Base-by-base conservation (phyloP, 2,329 filamentous ascomycete species). In the Teratosphaeriaceae sp. region DNA sequence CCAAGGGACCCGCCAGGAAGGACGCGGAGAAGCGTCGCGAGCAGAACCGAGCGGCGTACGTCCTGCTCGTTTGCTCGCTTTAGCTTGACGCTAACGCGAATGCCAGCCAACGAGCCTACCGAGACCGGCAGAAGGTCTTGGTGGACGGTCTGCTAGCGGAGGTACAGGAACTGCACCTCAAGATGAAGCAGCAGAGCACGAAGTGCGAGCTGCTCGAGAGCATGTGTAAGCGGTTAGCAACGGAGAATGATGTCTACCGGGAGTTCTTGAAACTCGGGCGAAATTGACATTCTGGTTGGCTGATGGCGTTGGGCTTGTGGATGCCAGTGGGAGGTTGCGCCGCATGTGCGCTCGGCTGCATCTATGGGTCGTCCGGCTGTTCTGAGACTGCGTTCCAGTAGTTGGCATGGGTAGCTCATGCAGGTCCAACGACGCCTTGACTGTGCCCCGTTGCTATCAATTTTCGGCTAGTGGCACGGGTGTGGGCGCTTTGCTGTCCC, bases 181-280 rank as follows among this genome's bases (percentile, higher is more conserved):
- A 22, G 9, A 7, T 37, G 16, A 11, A 37, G 34, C 34, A 37
- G 20, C 18, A 37, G 34, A 22, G 15, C 5, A 37, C 16, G 16
- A 37, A 37, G 20, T 37, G 34, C 20, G 18, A 37, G 34, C 16
- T 22, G 9, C 34, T 37, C 8, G 34, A 37, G 20, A 20, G 11
- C 11, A 22, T 22, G 20, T 37, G 20, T 8, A 37, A 37, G 15
- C 34, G 20, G 16, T 15, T 37, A 18, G 20, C 34, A 18, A 37
- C 34, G 5, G 34, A 37, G 20, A 37, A 37, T 22, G 34, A 37
- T 5, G 34, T 22, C 15, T 37, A 37, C 34, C 15, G 34, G 9
- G 20, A 19, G 15, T 37, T 37, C 15, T 8, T 37, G 34, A 37
- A 37, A 18, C 34, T 37, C 9, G 34, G 8, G 13, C 24, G 24